Percentiles rank a stretch among this genome's conserved stretches.
Evolutionary conservation across 1,284 basidiomycete genomes (phyloP).

Genomic region (Cystobasidiaceae sp.): DNA sequence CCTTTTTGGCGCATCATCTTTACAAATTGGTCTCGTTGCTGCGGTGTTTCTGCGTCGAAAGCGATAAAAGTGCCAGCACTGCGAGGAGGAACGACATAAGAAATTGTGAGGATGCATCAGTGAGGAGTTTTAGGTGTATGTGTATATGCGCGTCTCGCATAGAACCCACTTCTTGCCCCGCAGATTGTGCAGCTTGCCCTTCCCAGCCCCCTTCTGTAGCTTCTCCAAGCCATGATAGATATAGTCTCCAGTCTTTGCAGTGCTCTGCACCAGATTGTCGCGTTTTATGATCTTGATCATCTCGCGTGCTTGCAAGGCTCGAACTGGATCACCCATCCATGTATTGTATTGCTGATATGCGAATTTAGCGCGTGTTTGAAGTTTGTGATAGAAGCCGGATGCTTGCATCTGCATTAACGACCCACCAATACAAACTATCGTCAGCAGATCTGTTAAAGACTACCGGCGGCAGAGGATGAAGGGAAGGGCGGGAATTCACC

Average conservation of each 20-base stretch:
- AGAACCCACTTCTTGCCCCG: conserved; percentile 47
- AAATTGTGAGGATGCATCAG: not conserved
- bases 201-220: conserved; percentile 39
- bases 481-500: too few species aligned
- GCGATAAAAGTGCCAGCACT: conserved; percentile 53
- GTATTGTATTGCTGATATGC: conserved; percentile 51
- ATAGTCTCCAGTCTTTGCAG: conserved; percentile 46
- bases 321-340: conserved; percentile 48
- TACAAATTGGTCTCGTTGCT: conserved; percentile 50
- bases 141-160: not conserved
- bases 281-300: conserved; percentile 51
- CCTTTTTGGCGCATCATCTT: conserved; percentile 49
- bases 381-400: conserved; percentile 52
- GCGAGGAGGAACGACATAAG: not conserved
- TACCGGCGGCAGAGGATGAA: too few species aligned
- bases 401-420: conserved; percentile 44
- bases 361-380: conserved; percentile 50
- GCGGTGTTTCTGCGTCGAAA: conserved; percentile 49
- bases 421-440: not conserved
- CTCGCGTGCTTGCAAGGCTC: conserved; percentile 53
- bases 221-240: conserved; percentile 45
- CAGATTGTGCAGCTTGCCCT: conserved; percentile 45
- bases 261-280: conserved; percentile 48
- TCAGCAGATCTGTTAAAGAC: conserved; percentile 35
- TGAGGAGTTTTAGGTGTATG: not conserved